Evolutionary conservation across 805 yeast genomes (phyloP).

Genomic region (Candida verbasci): DNA sequence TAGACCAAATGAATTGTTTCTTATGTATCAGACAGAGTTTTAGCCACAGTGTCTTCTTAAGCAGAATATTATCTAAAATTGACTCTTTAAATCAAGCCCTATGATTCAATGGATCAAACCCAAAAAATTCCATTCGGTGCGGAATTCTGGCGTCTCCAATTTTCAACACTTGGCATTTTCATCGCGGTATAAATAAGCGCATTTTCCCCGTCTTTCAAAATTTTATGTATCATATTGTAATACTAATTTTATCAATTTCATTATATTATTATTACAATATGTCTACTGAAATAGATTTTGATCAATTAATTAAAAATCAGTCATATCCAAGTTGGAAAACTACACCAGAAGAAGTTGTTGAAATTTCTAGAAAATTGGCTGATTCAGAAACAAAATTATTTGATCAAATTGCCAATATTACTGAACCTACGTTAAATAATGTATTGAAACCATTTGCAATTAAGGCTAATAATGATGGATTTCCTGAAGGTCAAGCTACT

Average conservation of each 20-base stretch:
- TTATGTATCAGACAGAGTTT: too few species aligned
- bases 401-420: slow-evolving; percentile 48
- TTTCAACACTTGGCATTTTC: too few species aligned
- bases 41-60: too few species aligned
- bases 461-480: slow-evolving; percentile 46
- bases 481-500: slow-evolving; percentile 47
- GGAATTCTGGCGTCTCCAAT: too few species aligned
- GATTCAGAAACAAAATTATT: slow-evolving; percentile 40
- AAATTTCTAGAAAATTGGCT: slow-evolving; percentile 42
- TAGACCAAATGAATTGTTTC: too few species aligned
- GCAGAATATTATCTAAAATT: too few species aligned
- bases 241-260: slow-evolving; percentile 1
- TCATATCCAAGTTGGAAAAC: slow-evolving; percentile 52
- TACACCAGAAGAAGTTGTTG: slow-evolving; percentile 46
- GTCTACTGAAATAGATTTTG: slow-evolving; percentile 11
- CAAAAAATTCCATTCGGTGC: too few species aligned
- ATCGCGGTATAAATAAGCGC: too few species aligned
- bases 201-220: not conserved
- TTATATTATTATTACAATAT: slow-evolving; percentile 2
- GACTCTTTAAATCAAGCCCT: too few species aligned
- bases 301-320: slow-evolving; percentile 7
- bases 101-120: too few species aligned
- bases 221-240: not conserved
- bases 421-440: slow-evolving; percentile 51
- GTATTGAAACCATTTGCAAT: slow-evolving; percentile 51